Evolutionary conservation across 768 basidiomycete species (phyloP), one percentile per base, ranked within the genome.

Genomic region (Coprinopsis strossmayeri): DNA sequence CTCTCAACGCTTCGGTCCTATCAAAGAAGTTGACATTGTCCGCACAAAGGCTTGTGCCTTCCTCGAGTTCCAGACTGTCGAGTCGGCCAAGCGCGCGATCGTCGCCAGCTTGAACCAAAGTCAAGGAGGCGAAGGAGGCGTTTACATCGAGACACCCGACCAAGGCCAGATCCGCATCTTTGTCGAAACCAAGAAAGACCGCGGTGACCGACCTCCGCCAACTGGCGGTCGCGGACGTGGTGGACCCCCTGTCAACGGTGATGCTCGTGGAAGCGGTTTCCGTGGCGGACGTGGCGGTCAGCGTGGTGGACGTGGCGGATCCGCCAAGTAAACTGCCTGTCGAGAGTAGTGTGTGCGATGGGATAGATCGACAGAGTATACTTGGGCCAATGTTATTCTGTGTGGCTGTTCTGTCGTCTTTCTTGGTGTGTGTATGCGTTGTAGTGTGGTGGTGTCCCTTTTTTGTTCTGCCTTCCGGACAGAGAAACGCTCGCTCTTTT

Each of bases 171-270:
- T 76, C 27, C 71, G 84, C 51, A 81, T 97, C 51, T 74, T 69
- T 51, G 80, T 97, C 28, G 93, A 95, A 76, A 89, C 87, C 35
- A 79, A 89, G 65, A 96, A 92, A 73, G 93, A 97, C 69, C 77
- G 91, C 38, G 80, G 82, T 30, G 91, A 96, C n/a, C n/a, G 30
- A 15, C 30, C 30, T 32, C 30, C 30, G 7, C 9, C 30, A 15
- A 32, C 30, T 15, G 30, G 30, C 15, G 30, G 30, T 32, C 30
- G 30, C 30, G 30, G 30, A 7, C 30, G 30, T 32, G 30, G 30
- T 32, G 30, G 30, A 32, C 30, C 30, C 30, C 30, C 30, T 32
- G 30, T 32, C 7, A 32, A 32, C 30, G 30, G 9, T 32, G 30
- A 32, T 15, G 30, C 9, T 7, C 30, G 30, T 7, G 30, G 30